A percentile compares a stretch with the other conserved stretches of the same genome.
Evolutionary conservation across 75 land plant genomes (phyloP).

Genomic region (Pinus albicaulis): DNA sequence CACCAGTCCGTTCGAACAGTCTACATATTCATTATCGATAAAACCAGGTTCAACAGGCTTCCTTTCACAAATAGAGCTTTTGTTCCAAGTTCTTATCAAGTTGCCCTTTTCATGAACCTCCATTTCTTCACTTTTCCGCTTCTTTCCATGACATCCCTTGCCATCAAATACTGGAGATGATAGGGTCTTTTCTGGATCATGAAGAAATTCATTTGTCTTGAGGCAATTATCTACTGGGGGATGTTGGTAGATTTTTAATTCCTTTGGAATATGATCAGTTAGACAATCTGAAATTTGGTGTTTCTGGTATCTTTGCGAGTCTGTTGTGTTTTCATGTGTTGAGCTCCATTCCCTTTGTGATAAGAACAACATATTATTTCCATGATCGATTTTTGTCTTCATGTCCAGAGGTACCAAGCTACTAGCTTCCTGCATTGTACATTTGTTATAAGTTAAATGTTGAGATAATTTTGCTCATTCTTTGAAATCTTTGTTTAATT

Average conservation of each 20-base stretch:
- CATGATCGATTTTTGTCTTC: neutral
- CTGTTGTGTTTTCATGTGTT: neutral
- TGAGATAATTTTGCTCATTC: neutral
- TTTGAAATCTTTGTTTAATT: neutral
- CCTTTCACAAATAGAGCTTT: neutral
- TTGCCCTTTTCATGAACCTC: neutral
- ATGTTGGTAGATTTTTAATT: neutral
- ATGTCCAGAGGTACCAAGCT: no score
- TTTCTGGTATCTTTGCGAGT: neutral
- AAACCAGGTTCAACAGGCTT: neutral
- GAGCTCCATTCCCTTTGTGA: conserved; percentile 4
- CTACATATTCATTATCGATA: neutral
- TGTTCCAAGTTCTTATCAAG: neutral
- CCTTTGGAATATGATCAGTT: neutral
- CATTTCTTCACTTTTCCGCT: conserved; percentile 4
- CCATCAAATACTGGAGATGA: neutral
- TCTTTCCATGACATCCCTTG: neutral
- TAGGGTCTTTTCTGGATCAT: neutral
- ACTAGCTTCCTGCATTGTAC: neutral
- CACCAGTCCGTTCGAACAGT: neutral
- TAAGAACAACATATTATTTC: neutral
- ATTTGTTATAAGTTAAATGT: neutral
- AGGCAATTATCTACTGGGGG: neutral
- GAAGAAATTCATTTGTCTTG: neutral
- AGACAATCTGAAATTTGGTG: neutral